Percentiles rank a stretch among this genome's conserved stretches.
These are phyloP conservation scores for Croton setiger DNA, from an alignment of 441 rosid species.

Conservation along the genomic window DNA sequence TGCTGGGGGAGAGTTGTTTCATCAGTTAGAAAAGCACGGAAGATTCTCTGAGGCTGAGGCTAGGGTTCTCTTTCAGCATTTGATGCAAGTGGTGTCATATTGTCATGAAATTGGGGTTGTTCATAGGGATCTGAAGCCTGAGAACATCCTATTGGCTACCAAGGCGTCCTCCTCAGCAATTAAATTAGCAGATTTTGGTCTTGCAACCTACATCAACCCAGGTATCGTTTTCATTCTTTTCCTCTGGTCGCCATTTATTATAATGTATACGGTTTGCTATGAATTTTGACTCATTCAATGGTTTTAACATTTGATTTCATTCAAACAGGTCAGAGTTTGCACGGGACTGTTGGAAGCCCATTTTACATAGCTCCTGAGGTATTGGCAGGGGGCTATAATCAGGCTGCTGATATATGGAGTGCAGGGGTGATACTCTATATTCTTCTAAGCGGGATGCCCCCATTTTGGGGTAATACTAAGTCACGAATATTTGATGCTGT, in stretches of 20 bases:
- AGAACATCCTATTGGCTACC: conserved; percentile 63
- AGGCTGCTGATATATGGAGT: conserved; percentile 74
- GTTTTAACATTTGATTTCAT: conserved; percentile 18
- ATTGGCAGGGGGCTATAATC: conserved; percentile 57
- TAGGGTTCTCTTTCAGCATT: conserved; percentile 52
- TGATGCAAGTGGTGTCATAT: conserved; percentile 57
- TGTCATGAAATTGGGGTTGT: conserved; percentile 67
- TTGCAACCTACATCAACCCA: conserved; percentile 57
- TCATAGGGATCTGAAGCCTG: conserved; percentile 70
- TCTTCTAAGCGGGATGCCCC: conserved; percentile 62
- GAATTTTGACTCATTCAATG: conserved; percentile 7
- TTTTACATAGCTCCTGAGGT: conserved; percentile 79
- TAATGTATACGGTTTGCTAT: not conserved
- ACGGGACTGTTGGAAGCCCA: conserved; percentile 68
- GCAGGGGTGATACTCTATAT: conserved; percentile 71
- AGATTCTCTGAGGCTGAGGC: conserved; percentile 56
- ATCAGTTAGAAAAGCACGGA: conserved; percentile 51
- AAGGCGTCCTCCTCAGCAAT: conserved; percentile 51
- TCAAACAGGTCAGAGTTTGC: conserved; percentile 50
- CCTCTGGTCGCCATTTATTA: not conserved
- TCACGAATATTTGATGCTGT: conserved; percentile 64
- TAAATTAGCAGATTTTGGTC: conserved; percentile 73
- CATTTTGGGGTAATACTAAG: conserved; percentile 75
- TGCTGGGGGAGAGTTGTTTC: conserved; percentile 75
- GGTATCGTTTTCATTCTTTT: conserved; percentile 32